Conservation (phyloP, 176 grass and related monocot genomes). For the Alopecurus myosuroides region DNA sequence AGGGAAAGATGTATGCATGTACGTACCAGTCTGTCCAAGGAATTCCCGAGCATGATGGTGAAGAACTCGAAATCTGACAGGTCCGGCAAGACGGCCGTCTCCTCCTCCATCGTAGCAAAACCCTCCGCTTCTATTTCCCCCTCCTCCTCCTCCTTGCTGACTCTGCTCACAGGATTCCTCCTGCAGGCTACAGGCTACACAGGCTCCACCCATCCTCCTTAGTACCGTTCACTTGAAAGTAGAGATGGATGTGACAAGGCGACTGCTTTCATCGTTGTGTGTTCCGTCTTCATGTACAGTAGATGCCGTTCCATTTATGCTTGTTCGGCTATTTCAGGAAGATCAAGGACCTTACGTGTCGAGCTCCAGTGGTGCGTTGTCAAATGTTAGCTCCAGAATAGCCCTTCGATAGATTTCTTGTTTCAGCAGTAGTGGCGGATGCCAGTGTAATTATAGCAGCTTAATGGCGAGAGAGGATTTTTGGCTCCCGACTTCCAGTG, state of each 20-base stretch:
- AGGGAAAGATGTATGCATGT: background rate
- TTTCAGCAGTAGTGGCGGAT: background rate
- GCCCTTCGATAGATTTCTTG: background rate
- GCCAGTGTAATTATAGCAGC: background rate
- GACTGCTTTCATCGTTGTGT: background rate
- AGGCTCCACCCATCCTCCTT: background rate
- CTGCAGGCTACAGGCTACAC: background rate
- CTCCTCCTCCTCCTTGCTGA: background rate
- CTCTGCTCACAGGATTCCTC: background rate
- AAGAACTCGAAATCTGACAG: slow-evolving; percentile 28
- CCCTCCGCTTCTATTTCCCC: background rate
- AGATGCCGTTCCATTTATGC: background rate
- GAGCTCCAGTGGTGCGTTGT: background rate
- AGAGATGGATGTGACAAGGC: background rate
- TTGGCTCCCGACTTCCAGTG: too few relatives aligned
- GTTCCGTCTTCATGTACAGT: background rate
- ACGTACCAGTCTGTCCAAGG: slow-evolving; percentile 18
- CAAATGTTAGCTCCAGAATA: background rate
- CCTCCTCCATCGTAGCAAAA: background rate
- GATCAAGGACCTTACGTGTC: background rate
- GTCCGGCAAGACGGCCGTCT: background rate
- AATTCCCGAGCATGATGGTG: slow-evolving; percentile 12
- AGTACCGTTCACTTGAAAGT: background rate
- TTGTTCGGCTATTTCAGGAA: background rate
- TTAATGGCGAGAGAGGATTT: too few relatives aligned